Base-by-base conservation (phyloP, 2,329 filamentous ascomycete species). In the Cladosporium velox region DNA sequence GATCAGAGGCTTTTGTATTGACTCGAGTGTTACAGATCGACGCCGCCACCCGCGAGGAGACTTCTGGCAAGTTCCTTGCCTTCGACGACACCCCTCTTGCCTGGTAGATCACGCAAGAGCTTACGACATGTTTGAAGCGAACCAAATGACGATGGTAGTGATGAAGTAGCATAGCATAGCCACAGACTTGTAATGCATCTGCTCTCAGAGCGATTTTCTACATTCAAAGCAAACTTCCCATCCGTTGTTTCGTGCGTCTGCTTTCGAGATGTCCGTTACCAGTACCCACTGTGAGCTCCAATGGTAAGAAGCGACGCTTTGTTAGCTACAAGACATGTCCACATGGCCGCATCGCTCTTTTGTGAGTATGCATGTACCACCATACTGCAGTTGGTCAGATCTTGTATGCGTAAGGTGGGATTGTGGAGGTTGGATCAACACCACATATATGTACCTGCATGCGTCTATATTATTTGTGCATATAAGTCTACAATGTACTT, bases 11-110 rank as follows among this genome's bases (percentile, higher is more conserved):
- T 21, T 21, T 44, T 21, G 41, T 44, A 21, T 4, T 44, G 41
- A 44, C 41, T 44, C 10, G 3, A n/a, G 7, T 8, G 2, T 44
- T n/a, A 41, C 41, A 44, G 41, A 44, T 44, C 41, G 41, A 44
- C 8, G 2, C 18, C 21, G 41, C 41, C 41, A 44, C 41, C 41
- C 41, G 41, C 18, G 41, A 44, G 41, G 41, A 44, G 41, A 52
- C 49, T 28, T 52, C 49, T 4, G 49, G 49, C 26, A 52, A 52
- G 49, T 52, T 52, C 49, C 49, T 52, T 28, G 49, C 49, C 49
- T 28, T 52, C 49, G 49, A 52, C 24, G 49, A 52, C 24, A 52
- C 49, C 21, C 49, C 26, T 52, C 49, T 52, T 52, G 49, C 49
- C 24, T 52, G 49, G 49, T 52, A 52, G 24, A 28, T 11, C 14